Percentiles rank a stretch among this genome's conserved stretches.
phyloP scores from a whole-genome alignment of 768 basidiomycete genomes.

The Xerocomellus chrysenteron region DNA sequence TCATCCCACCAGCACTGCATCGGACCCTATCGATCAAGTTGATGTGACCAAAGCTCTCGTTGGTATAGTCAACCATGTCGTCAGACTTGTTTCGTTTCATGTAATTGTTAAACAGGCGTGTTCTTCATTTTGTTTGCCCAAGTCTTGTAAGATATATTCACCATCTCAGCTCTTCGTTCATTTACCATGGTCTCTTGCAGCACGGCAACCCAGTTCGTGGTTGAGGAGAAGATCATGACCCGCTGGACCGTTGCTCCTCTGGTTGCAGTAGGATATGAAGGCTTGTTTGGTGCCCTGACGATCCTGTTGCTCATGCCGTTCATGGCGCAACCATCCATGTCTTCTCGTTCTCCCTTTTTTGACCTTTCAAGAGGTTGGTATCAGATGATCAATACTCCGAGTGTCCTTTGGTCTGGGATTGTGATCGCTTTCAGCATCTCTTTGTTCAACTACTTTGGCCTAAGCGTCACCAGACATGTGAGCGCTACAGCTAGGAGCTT shows the following conservation, averaged over 20 bases:
- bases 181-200: slow-evolving; percentile 38
- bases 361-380: slow-evolving; percentile 87
- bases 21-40: slow-evolving; percentile 51
- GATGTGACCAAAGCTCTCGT: slow-evolving; percentile 72
- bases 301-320: slow-evolving; percentile 80
- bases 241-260: slow-evolving; percentile 85
- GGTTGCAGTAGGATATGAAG: slow-evolving; percentile 92
- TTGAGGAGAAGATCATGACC: slow-evolving; percentile 96
- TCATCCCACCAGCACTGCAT: slow-evolving; percentile 31
- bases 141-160: slow-evolving; percentile 64
- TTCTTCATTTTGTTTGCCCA: slow-evolving; percentile 93
- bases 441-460: slow-evolving; percentile 85
- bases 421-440: slow-evolving; percentile 77
- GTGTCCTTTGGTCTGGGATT: slow-evolving; percentile 64
- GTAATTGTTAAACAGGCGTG: slow-evolving; percentile 54
- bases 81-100: slow-evolving; percentile 17
- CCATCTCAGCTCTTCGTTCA: not conserved
- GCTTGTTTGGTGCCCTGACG: slow-evolving; percentile 83
- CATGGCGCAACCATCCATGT: slow-evolving; percentile 66
- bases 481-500: slow-evolving; percentile 90
- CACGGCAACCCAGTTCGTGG: slow-evolving; percentile 89
- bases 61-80: slow-evolving; percentile 42
- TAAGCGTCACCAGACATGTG: slow-evolving; percentile 90
- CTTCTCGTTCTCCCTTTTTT: slow-evolving; percentile 69
- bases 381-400: slow-evolving; percentile 80